Conservation (phyloP, 2,329 filamentous ascomycete species). For the Aspergillus bombycis region DNA sequence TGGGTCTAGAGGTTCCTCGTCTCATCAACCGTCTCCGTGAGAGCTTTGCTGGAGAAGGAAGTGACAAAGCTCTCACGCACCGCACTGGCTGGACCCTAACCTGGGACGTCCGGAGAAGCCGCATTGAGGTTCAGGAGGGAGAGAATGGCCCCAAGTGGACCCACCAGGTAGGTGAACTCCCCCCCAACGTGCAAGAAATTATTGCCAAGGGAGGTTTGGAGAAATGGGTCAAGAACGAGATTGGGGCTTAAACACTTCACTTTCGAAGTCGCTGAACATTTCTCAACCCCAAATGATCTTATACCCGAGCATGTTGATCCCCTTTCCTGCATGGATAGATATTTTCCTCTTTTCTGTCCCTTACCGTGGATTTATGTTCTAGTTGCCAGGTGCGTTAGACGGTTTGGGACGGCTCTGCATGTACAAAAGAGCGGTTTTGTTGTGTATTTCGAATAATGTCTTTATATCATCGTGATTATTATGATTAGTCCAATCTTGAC, state of each 20-base stretch:
- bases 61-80: conserved; percentile 28
- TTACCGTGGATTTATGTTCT: neutral
- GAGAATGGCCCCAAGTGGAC: conserved; percentile 70
- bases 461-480: neutral
- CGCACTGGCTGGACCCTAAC: conserved; percentile 65
- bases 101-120: conserved; percentile 77
- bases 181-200: conserved; percentile 84
- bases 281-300: neutral
- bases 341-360: neutral
- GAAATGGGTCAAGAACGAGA: conserved; percentile 78
- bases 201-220: conserved; percentile 77
- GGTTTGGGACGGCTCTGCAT: neutral
- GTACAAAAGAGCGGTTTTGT: neutral
- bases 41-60: conserved; percentile 25
- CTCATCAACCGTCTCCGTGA: conserved; percentile 41
- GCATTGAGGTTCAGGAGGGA: conserved; percentile 72
- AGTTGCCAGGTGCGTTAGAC: neutral
- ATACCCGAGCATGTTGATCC: conserved; percentile 6
- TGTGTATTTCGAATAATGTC: neutral
- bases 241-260: conserved; percentile 38
- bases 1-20: conserved; percentile 44
- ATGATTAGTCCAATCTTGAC: neutral
- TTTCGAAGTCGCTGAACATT: neutral
- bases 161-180: conserved; percentile 80
- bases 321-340: neutral